Percentiles rank a stretch among this genome's conserved stretches.
Evolutionary conservation across 768 basidiomycete species (phyloP).

Genomic region (Mycena polygramma): DNA sequence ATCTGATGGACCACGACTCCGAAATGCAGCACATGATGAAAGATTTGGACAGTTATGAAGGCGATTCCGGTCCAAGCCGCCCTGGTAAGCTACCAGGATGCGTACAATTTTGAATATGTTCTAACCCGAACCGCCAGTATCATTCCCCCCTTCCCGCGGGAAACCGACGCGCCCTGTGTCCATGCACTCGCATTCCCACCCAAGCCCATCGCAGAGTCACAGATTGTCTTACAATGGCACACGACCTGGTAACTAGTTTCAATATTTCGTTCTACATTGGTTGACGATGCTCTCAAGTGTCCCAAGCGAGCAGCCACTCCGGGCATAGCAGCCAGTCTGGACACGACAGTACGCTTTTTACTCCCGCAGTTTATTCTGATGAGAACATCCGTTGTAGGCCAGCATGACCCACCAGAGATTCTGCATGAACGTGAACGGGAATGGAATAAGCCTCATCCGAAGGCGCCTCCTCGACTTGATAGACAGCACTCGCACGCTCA

Average conservation of each 20-base stretch:
- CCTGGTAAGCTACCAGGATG: constrained; percentile 33
- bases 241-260: constrained; percentile 21
- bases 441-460: constrained; percentile 55
- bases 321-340: constrained; percentile 8
- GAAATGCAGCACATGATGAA: constrained; percentile 79
- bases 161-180: constrained; percentile 23
- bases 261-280: constrained; percentile 1
- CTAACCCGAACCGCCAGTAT: constrained; percentile 27
- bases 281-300: constrained; percentile 27
- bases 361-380: background rate
- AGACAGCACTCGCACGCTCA: constrained; percentile 42
- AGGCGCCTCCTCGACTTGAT: constrained; percentile 35
- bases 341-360: constrained; percentile 32
- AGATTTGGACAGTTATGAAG: constrained; percentile 67
- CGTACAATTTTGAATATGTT: background rate
- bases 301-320: constrained; percentile 31
- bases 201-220: constrained; percentile 17
- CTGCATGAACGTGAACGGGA: constrained; percentile 60
- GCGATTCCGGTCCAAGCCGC: constrained; percentile 44
- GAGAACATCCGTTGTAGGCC: background rate
- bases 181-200: constrained; percentile 5
- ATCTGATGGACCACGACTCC: constrained; percentile 77
- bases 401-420: constrained; percentile 40
- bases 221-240: constrained; percentile 27
- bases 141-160: constrained; percentile 38